Evolutionary conservation across 106 monocot genomes (phyloP).

Genomic region (Gastrodia elata): DNA sequence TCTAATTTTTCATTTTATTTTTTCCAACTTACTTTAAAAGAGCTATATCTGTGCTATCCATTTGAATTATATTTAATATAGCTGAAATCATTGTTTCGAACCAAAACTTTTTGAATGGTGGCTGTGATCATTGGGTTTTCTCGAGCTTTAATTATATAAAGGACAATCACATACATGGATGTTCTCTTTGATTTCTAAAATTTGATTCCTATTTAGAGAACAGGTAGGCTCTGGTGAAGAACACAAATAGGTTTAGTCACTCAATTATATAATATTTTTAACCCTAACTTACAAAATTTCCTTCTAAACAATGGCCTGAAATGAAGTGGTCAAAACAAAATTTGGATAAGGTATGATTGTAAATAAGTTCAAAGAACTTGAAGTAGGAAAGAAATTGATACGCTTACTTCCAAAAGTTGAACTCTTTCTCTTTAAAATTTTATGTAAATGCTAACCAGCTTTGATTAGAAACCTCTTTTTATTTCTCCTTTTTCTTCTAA

Average conservation of each 20-base stretch:
- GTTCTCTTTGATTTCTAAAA: background rate
- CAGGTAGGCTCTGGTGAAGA: background rate
- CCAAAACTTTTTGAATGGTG: background rate
- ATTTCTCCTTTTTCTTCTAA: no score
- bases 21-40: background rate
- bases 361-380: background rate
- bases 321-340: background rate
- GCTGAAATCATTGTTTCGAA: background rate
- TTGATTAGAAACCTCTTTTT: background rate
- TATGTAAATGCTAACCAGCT: background rate
- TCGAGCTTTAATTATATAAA: background rate
- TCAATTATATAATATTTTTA: background rate
- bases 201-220: background rate
- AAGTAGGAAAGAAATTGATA: background rate
- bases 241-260: background rate
- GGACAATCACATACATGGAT: background rate
- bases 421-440: background rate
- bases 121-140: background rate
- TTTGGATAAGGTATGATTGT: background rate
- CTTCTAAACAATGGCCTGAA: background rate
- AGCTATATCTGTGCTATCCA: background rate
- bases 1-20: background rate
- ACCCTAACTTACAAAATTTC: background rate
- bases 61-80: background rate
- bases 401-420: background rate